Conservation (phyloP, 2,329 filamentous ascomycete genomes). For the Tolypocladium sp. region DNA sequence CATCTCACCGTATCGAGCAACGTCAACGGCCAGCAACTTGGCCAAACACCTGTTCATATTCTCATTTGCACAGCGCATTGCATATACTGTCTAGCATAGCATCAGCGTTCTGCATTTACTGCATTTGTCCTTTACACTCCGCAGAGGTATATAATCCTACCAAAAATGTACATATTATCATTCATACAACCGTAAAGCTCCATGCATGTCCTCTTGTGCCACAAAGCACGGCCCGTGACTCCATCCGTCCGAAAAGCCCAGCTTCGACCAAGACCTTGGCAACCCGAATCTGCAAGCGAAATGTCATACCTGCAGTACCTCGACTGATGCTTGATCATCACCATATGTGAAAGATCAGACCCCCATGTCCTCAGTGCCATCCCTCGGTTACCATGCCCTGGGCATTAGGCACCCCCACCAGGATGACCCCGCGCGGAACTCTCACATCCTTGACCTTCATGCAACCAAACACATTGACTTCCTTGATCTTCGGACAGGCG, state of each 20-base stretch:
- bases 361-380: conserved; percentile 7
- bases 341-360: not conserved
- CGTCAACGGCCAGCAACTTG: not conserved
- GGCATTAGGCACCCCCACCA: conserved; percentile 51
- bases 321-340: not conserved
- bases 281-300: not conserved
- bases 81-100: not conserved
- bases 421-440: conserved; percentile 45
- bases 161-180: not conserved
- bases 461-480: conserved; percentile 55
- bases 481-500: conserved; percentile 49
- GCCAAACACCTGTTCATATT: not conserved
- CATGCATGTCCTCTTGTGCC: not conserved
- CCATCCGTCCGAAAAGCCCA: not conserved
- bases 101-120: not conserved
- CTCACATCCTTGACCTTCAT: conserved; percentile 49
- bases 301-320: not conserved
- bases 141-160: not conserved
- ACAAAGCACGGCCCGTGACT: not conserved
- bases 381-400: conserved; percentile 52
- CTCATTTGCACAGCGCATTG: not conserved
- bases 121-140: not conserved
- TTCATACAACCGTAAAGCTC: not conserved
- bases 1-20: not conserved
- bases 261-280: not conserved